Base-by-base conservation (phyloP, 1,284 basidiomycete species). In the Austroboletus niveus region DNA sequence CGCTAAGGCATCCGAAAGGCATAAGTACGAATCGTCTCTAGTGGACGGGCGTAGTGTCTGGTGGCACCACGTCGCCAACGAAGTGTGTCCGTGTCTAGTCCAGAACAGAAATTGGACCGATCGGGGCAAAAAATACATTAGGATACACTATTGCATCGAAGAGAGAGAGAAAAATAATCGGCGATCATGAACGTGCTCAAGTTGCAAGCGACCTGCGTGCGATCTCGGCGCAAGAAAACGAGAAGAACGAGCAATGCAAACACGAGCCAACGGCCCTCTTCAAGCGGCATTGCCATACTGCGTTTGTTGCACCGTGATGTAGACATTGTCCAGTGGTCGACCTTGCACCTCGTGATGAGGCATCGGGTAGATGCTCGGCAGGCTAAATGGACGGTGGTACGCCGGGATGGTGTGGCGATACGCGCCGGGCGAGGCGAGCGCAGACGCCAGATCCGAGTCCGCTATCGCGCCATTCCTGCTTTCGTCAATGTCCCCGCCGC, bases 331-430 rank as follows among this genome's bases (percentile, higher is more conserved):
- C 31, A 49, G 36, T 24, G 60, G 45, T 35, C 47, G 46, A 9
- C 40, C 30, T 32, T 51, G 60, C 40, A 43, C 9, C 8, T 31
- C 22, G 14, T 4, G 36, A 15, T 42, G 45, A 10, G 46, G 36
- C 20, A 31, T 38, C 10, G 51, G 52, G 40, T 34, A 48, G 44
- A 62, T 17, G 10, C 41, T 57, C 9, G 59, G 59, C 4, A 45
- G 27, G 40, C 42, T 50, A 42, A 65, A 65, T 15, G 61, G 63
- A 27, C 47, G 61, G 42, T 54, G 53, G 31, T 47, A 54, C 34
- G 42, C 45, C 8, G 61, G 61, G n/a, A 53, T 1, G n/a, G 48
- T 39, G 29, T 5, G 35, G 3, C 9, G 32, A 8, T 59, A 31
- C 7, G 27, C 15, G 14, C 27, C 27, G 27, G 27, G 27, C 1